These are phyloP conservation scores for Backusella sp. DNA, from an alignment of 192 early-diverging fungal genomes.

Conservation along the genomic window DNA sequence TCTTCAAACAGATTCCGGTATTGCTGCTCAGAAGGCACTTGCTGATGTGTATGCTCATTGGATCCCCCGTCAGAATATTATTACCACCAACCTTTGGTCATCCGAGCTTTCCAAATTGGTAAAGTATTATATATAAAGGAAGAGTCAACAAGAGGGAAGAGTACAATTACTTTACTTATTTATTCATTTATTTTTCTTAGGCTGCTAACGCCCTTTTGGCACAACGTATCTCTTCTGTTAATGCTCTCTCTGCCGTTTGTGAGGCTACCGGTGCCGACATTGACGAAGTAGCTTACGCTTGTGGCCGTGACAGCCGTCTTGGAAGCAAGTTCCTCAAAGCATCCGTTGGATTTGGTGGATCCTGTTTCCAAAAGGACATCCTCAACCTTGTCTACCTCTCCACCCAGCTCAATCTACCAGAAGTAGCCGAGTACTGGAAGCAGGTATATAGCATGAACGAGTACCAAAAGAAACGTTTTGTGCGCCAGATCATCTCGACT, in stretches of 20 bases:
- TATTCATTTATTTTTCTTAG: slow-evolving; percentile 24
- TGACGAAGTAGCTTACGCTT: slow-evolving; percentile 86
- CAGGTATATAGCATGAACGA: slow-evolving; percentile 89
- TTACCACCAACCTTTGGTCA: slow-evolving; percentile 92
- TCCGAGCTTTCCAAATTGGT: slow-evolving; percentile 90
- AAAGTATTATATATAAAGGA: slow-evolving; percentile 4
- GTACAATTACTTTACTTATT: no score
- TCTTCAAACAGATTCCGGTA: slow-evolving; percentile 64
- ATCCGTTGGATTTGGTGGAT: slow-evolving; percentile 91
- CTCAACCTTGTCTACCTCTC: slow-evolving; percentile 86
- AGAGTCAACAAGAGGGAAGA: no score
- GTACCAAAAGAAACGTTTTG: slow-evolving; percentile 86
- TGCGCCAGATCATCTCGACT: slow-evolving; percentile 61
- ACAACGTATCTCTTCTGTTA: slow-evolving; percentile 90
- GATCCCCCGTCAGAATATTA: slow-evolving; percentile 78
- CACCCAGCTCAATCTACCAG: slow-evolving; percentile 76
- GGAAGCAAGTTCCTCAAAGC: slow-evolving; percentile 89
- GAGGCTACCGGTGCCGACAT: slow-evolving; percentile 90
- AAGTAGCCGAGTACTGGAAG: slow-evolving; percentile 92
- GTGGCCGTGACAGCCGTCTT: slow-evolving; percentile 82
- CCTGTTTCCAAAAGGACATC: slow-evolving; percentile 95
- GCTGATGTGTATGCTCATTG: slow-evolving; percentile 78
- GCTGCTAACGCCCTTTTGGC: slow-evolving; percentile 92
- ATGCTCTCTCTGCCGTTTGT: slow-evolving; percentile 87
- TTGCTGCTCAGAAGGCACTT: slow-evolving; percentile 72